These are phyloP conservation scores for Geotrichum carabidarum DNA, from an alignment of 1,139 yeast species.

Conservation along the genomic window DNA sequence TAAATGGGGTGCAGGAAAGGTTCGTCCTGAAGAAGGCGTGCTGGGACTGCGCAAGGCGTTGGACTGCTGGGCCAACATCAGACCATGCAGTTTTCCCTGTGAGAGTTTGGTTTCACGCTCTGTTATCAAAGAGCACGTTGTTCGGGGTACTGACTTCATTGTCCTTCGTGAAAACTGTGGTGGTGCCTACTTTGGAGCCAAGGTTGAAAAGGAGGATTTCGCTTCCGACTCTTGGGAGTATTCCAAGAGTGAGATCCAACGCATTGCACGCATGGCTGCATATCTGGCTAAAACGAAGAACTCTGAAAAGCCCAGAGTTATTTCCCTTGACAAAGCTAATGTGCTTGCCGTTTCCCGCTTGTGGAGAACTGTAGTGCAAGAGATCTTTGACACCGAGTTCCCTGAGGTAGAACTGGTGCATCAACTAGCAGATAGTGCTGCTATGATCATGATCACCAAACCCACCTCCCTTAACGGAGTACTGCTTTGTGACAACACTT, in stretches of 20 bases:
- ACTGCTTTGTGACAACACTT: constrained; percentile 76
- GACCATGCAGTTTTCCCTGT: constrained; percentile 79
- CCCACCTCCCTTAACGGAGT: constrained; percentile 79
- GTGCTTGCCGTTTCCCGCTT: constrained; percentile 80
- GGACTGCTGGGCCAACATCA: constrained; percentile 73
- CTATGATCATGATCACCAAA: constrained; percentile 75
- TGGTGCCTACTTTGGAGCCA: constrained; percentile 81
- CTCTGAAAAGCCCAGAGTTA: constrained; percentile 68
- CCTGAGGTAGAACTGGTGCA: constrained; percentile 69
- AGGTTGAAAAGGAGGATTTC: constrained; percentile 67
- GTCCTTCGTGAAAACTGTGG: constrained; percentile 86
- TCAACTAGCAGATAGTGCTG: constrained; percentile 84
- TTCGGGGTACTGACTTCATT: constrained; percentile 70
- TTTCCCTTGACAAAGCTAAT: constrained; percentile 85
- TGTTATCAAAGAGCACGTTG: constrained; percentile 67
- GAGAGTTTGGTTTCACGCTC: constrained; percentile 68
- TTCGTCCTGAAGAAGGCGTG: constrained; percentile 80
- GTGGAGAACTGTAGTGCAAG: constrained; percentile 79
- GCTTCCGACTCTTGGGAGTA: constrained; percentile 84
- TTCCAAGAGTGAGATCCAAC: constrained; percentile 68
- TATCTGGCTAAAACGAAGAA: constrained; percentile 68
- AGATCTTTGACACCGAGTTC: constrained; percentile 65
- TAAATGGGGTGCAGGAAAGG: constrained; percentile 77
- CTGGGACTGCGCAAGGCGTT: constrained; percentile 75
- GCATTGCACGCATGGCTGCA: constrained; percentile 87